These are phyloP conservation scores for Alternaria rosae DNA, from an alignment of 2,329 filamentous ascomycete genomes.

Conservation along the genomic window DNA sequence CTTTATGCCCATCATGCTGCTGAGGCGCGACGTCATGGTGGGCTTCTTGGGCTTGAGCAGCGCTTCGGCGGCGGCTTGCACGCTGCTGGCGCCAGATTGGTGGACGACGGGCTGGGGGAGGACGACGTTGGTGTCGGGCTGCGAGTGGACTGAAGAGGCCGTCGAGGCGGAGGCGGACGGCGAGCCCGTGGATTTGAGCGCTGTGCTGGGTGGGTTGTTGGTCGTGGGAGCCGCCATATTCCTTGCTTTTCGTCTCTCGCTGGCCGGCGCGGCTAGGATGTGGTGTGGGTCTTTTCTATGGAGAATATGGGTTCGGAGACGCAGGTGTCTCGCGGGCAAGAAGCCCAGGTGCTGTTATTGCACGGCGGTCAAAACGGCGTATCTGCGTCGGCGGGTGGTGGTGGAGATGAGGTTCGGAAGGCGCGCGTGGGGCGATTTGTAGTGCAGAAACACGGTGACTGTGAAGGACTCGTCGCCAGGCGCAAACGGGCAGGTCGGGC, in stretches of 20 bases:
- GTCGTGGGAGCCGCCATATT: constrained; percentile 46
- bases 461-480: constrained; percentile 1
- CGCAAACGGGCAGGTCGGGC: constrained; percentile 1
- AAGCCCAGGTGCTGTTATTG: constrained; percentile 48
- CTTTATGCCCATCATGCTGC: constrained; percentile 51
- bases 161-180: constrained; percentile 47
- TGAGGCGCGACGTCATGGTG: constrained; percentile 54
- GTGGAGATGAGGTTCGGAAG: constrained; percentile 43
- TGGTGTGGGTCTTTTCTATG: constrained; percentile 13
- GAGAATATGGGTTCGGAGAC: constrained; percentile 37
- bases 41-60: constrained; percentile 49
- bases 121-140: constrained; percentile 41
- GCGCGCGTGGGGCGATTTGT: constrained; percentile 35
- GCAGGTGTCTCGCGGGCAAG: constrained; percentile 51
- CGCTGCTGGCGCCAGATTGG: constrained; percentile 37
- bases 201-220: constrained; percentile 34
- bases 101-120: constrained; percentile 37
- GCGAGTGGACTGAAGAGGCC: constrained; percentile 48
- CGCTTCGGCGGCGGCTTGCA: constrained; percentile 43
- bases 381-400: constrained; percentile 35
- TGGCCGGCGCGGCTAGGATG: constrained; percentile 21
- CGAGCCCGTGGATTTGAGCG: constrained; percentile 38
- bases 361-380: constrained; percentile 48
- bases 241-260: constrained; percentile 16
- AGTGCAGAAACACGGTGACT: constrained; percentile 43